Evolutionary conservation across 2,329 filamentous ascomycete genomes (phyloP).

Genomic region (Aschersonia sp.): DNA sequence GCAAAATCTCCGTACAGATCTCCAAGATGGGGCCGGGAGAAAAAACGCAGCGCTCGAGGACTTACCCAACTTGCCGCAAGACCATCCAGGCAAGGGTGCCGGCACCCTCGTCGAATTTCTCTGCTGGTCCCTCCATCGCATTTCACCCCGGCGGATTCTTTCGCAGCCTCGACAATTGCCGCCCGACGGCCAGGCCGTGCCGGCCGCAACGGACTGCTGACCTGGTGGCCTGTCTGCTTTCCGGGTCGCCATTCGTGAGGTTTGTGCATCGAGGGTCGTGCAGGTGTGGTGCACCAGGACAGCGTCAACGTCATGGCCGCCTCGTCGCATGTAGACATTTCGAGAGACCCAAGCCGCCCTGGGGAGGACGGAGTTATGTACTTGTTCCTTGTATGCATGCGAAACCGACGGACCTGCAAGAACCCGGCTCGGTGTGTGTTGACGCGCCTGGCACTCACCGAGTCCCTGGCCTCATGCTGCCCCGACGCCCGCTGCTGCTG

Average conservation of each 20-base stretch:
- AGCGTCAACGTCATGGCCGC: neutral
- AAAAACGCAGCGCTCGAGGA: neutral
- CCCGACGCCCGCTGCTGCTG: neutral
- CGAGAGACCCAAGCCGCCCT: no score
- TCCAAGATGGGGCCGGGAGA: neutral
- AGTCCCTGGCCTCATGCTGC: neutral
- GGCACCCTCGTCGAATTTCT: neutral
- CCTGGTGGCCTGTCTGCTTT: neutral
- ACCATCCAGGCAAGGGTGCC: neutral
- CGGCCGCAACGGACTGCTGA: neutral
- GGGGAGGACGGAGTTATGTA: neutral
- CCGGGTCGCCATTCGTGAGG: no score
- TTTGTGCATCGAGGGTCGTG: no score
- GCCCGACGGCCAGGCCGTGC: neutral
- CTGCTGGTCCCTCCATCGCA: neutral
- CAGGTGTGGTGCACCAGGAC: neutral
- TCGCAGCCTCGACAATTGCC: slow-evolving; percentile 4
- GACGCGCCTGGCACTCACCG: neutral
- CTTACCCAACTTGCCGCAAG: neutral
- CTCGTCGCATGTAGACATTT: no score
- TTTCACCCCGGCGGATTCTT: slow-evolving; percentile 2
- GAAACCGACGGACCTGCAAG: no score
- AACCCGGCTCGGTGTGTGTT: neutral
- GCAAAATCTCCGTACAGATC: no score
- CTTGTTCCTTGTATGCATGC: neutral